Conservation (phyloP, 768 basidiomycete species). For the Amanita muscaria region DNA sequence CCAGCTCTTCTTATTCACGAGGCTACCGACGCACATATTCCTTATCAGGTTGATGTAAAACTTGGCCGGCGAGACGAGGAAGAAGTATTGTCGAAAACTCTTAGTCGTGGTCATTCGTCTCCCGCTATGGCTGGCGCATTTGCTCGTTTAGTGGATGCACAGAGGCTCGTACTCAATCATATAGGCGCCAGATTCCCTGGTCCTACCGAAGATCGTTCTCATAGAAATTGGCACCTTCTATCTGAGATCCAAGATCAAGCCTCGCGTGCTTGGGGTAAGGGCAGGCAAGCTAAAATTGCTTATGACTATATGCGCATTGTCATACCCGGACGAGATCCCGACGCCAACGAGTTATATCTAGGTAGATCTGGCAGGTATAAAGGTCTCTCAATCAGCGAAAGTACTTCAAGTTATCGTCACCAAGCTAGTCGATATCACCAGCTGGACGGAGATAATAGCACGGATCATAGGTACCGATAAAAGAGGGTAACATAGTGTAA, state of each 20-base stretch:
- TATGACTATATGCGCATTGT: conserved; percentile 45
- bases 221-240: conserved; percentile 28
- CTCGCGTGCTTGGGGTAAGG: conserved; percentile 45
- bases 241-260: conserved; percentile 57
- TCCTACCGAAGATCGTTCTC: neutral
- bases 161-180: conserved; percentile 67
- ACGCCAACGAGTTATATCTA: too few species aligned
- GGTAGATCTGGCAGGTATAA: too few species aligned
- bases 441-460: too few species aligned
- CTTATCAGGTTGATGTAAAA: conserved; percentile 40
- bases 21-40: conserved; percentile 69
- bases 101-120: conserved; percentile 70
- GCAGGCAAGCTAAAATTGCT: conserved; percentile 41
- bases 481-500: too few species aligned
- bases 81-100: conserved; percentile 38
- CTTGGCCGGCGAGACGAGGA: conserved; percentile 32
- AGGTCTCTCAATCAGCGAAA: too few species aligned
- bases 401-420: too few species aligned
- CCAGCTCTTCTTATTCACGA: conserved; percentile 79
- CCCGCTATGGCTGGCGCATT: conserved; percentile 73
- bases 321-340: conserved; percentile 23
- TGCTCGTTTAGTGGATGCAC: conserved; percentile 51
- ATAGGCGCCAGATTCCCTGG: conserved; percentile 51
- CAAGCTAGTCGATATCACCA: too few species aligned
- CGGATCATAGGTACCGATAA: too few species aligned